Percentiles rank a stretch among this genome's conserved stretches.
These are phyloP conservation scores for Zalaria sp. DNA, from an alignment of 2,329 filamentous ascomycete species.

Conservation along the genomic window DNA sequence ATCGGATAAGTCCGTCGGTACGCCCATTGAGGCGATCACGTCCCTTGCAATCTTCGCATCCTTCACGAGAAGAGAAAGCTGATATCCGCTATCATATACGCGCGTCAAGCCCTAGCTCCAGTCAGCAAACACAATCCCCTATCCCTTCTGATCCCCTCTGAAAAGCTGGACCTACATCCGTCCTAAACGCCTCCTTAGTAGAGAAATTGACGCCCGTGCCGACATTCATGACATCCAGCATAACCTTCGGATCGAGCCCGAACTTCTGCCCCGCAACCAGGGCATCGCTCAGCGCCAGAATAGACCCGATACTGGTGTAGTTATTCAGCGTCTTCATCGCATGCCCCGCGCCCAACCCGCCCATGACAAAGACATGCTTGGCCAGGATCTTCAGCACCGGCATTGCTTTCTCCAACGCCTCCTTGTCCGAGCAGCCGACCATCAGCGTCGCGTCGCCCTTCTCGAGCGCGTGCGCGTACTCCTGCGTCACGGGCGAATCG, in stretches of 20 bases:
- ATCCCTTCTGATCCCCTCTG: too few relatives aligned
- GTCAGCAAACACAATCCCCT: not conserved
- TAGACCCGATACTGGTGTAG: constrained; percentile 21
- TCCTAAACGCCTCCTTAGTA: constrained; percentile 15
- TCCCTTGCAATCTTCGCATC: constrained; percentile 22
- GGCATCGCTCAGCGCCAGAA: constrained; percentile 17
- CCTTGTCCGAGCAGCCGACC: constrained; percentile 15
- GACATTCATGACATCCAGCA: constrained; percentile 28
- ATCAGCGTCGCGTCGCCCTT: constrained; percentile 20
- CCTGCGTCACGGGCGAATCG: constrained; percentile 23
- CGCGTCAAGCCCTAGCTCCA: constrained; percentile 12
- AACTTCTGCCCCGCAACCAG: constrained; percentile 21
- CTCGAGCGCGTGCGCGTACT: constrained; percentile 22
- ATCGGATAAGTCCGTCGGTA: constrained; percentile 17
- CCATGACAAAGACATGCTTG: constrained; percentile 21
- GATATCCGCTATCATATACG: constrained; percentile 19
- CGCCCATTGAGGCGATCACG: constrained; percentile 18
- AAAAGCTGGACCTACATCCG: not conserved
- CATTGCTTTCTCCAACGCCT: constrained; percentile 16
- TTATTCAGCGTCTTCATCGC: constrained; percentile 25
- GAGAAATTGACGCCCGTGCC: constrained; percentile 26
- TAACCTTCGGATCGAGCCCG: constrained; percentile 21
- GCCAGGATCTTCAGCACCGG: constrained; percentile 21
- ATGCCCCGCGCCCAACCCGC: constrained; percentile 19
- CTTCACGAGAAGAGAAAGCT: constrained; percentile 20